Percentiles rank a stretch among this genome's conserved stretches.
These are phyloP conservation scores for Chamaenerion angustifolium DNA, from an alignment of 345 rosid genomes.

Conservation along the genomic window DNA sequence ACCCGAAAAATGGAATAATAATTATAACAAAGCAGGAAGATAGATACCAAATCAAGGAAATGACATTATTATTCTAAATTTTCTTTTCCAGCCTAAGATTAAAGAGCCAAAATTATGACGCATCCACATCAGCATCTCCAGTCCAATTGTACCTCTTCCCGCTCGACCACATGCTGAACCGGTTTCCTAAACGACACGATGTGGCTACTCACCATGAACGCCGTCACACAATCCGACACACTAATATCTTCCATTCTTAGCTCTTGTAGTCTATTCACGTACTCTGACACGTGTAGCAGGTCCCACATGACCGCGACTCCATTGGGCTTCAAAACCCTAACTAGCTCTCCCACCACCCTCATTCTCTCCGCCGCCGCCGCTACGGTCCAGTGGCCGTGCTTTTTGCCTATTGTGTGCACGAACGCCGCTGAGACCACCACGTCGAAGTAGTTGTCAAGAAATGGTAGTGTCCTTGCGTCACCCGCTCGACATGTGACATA, in stretches of 20 bases:
- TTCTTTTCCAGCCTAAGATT: too few relatives aligned
- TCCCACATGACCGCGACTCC: conserved; percentile 88
- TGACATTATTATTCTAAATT: too few relatives aligned
- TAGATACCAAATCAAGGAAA: too few relatives aligned
- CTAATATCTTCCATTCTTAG: conserved; percentile 78
- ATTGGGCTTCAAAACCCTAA: conserved; percentile 77
- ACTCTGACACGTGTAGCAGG: conserved; percentile 75
- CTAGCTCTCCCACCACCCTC: conserved; percentile 74
- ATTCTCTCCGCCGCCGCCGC: conserved; percentile 90
- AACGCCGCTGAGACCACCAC: conserved; percentile 85
- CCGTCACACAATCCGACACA: conserved; percentile 79
- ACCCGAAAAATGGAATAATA: too few relatives aligned
- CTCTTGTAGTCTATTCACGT: conserved; percentile 66
- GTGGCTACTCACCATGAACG: conserved; percentile 94
- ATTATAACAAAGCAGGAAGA: too few relatives aligned
- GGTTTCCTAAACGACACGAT: conserved; percentile 88
- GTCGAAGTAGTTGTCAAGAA: conserved; percentile 72
- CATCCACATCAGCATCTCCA: conserved; percentile 45
- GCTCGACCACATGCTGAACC: conserved; percentile 35
- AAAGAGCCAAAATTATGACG: too few relatives aligned
- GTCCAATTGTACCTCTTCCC: conserved; percentile 55
- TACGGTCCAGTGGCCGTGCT: conserved; percentile 77
- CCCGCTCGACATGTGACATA: conserved; percentile 92
- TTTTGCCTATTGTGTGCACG: conserved; percentile 63
- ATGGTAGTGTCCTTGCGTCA: conserved; percentile 72